Conservation (phyloP, 1,139 yeast species). For the Yamadazyma pseudoaaseri region DNA sequence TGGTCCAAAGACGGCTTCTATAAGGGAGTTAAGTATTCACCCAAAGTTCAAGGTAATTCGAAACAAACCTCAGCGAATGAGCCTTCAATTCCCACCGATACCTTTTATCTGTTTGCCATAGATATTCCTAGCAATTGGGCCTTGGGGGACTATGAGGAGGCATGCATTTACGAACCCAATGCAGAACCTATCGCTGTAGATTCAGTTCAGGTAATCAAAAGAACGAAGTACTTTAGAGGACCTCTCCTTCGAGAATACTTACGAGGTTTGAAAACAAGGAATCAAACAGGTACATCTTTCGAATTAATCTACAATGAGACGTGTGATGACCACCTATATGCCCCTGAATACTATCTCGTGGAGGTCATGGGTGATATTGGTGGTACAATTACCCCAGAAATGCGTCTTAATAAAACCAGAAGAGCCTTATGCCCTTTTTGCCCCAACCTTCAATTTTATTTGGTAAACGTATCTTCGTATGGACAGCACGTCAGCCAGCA, state of each 20-base stretch:
- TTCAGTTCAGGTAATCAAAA: not conserved
- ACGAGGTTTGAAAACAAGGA: not conserved
- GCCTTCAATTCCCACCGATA: not conserved
- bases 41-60: not conserved
- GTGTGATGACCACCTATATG: constrained; percentile 7
- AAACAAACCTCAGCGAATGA: not conserved
- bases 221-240: constrained; percentile 2
- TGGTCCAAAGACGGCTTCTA: not conserved
- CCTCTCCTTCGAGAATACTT: not conserved
- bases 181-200: not conserved
- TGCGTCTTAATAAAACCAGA: constrained; percentile 22
- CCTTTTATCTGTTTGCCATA: not conserved
- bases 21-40: not conserved
- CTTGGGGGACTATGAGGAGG: not conserved
- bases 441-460: constrained; percentile 23
- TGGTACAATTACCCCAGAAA: not conserved
- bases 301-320: constrained; percentile 3
- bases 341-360: constrained; percentile 8
- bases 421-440: constrained; percentile 37
- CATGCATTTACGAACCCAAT: not conserved
- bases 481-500: constrained; percentile 33
- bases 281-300: not conserved
- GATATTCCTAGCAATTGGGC: constrained; percentile 2
- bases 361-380: constrained; percentile 2
- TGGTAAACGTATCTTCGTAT: constrained; percentile 32